These are phyloP conservation scores for Scleroderma citrinum DNA, from an alignment of 768 basidiomycete species.

Conservation along the genomic window DNA sequence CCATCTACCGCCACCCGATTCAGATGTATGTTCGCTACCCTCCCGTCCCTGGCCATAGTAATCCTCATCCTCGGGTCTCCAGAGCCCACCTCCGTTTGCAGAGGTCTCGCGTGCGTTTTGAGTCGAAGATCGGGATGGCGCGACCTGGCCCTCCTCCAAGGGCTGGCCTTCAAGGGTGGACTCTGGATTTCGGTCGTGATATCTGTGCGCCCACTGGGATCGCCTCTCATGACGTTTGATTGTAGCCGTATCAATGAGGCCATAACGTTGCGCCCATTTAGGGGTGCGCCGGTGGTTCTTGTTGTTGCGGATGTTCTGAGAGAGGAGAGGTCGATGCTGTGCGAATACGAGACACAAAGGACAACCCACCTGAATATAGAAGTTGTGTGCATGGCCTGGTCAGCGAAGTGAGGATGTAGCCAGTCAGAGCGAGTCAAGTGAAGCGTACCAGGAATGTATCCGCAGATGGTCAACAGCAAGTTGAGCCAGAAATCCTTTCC, in stretches of 20 bases:
- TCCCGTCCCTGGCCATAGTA: conserved; percentile 50
- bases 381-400: conserved; percentile 84
- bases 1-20: conserved; percentile 56
- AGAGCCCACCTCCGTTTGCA: conserved; percentile 47
- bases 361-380: conserved; percentile 72
- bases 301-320: conserved; percentile 91
- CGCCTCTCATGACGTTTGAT: conserved; percentile 73
- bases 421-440: background rate
- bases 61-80: conserved; percentile 70
- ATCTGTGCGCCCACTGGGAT: conserved; percentile 84
- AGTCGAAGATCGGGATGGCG: conserved; percentile 9
- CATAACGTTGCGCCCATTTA: conserved; percentile 89
- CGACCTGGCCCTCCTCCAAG: conserved; percentile 74
- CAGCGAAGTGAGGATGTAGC: too few species aligned
- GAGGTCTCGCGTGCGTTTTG: conserved; percentile 8
- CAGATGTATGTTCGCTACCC: conserved; percentile 33
- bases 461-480: conserved; percentile 78
- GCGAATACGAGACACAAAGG: conserved; percentile 5
- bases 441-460: conserved; percentile 75
- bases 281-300: conserved; percentile 90
- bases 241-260: conserved; percentile 77
- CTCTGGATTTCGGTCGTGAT: conserved; percentile 70
- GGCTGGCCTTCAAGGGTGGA: conserved; percentile 67
- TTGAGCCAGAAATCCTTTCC: conserved; percentile 91
- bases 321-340: background rate